Conservation (phyloP, 768 basidiomycete genomes). For the Suillus occidentalis region DNA sequence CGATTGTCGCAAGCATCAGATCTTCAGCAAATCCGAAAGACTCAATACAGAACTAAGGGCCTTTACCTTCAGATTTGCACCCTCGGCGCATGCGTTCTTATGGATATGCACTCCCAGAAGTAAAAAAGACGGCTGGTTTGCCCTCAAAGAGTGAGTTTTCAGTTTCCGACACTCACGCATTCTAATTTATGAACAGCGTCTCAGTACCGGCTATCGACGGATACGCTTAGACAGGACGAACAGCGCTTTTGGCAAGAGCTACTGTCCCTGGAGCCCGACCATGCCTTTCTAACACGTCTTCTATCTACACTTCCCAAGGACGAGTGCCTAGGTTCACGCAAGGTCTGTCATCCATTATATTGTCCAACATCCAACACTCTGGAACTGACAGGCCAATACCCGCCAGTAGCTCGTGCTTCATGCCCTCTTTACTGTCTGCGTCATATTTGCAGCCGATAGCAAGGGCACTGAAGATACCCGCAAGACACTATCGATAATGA, state of each 20-base stretch:
- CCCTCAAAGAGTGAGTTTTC: no score
- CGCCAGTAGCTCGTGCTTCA: constrained; percentile 50
- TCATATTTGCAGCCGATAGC: constrained; percentile 37
- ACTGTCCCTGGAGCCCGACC: constrained; percentile 53
- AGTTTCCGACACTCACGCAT: no score
- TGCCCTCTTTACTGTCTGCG: constrained; percentile 47
- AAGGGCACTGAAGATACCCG: constrained; percentile 21
- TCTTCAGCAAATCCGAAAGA: no score
- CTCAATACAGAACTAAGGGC: no score
- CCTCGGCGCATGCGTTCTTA: no score
- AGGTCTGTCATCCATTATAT: constrained; percentile 39
- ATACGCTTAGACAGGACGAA: constrained; percentile 40
- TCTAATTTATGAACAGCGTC: no score
- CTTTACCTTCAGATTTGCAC: no score
- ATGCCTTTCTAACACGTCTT: constrained; percentile 41
- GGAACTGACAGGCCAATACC: constrained; percentile 10
- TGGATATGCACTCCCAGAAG: no score
- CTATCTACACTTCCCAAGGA: constrained; percentile 47
- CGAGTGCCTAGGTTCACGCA: constrained; percentile 46
- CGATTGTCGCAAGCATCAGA: no score
- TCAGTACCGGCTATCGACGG: no score
- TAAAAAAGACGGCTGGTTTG: no score
- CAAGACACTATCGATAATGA: no score
- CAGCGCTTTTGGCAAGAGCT: constrained; percentile 54
- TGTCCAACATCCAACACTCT: not conserved